Evolutionary conservation across 2,329 filamentous ascomycete genomes (phyloP).

Genomic region (Neonectria magnoliae): DNA sequence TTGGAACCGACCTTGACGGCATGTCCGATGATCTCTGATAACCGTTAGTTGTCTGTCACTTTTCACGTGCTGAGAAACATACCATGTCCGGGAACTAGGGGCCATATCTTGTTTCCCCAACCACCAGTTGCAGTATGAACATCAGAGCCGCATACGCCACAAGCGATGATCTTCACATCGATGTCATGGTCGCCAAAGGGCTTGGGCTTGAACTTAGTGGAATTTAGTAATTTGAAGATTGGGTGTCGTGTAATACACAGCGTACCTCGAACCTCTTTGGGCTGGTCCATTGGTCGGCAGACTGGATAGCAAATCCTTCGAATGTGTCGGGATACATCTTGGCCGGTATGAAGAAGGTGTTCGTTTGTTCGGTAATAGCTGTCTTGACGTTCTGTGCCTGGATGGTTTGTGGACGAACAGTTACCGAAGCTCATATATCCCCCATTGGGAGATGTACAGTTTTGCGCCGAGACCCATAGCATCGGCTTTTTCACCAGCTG

Average conservation of each 20-base stretch:
- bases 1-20: slow-evolving; percentile 54
- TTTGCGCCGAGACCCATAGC: neutral
- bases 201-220: slow-evolving; percentile 70
- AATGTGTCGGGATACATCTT: slow-evolving; percentile 45
- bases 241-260: neutral
- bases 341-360: neutral
- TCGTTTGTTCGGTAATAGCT: neutral
- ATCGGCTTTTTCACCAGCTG: neutral
- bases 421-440: neutral
- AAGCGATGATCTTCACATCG: slow-evolving; percentile 76
- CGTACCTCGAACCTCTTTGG: slow-evolving; percentile 27
- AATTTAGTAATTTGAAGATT: neutral
- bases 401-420: neutral
- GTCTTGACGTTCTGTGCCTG: neutral
- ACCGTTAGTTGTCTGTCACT: neutral
- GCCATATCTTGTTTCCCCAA: slow-evolving; percentile 58
- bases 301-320: slow-evolving; percentile 30
- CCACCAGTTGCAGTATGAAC: slow-evolving; percentile 66
- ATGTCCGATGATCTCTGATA: slow-evolving; percentile 57
- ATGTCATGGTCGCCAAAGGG: slow-evolving; percentile 76
- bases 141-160: slow-evolving; percentile 70
- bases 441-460: too few species aligned
- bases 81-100: slow-evolving; percentile 64
- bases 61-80: neutral
- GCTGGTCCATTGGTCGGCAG: slow-evolving; percentile 28